Base-by-base conservation (phyloP, 345 rosid genomes). In the Eucalyptus globulus region DNA sequence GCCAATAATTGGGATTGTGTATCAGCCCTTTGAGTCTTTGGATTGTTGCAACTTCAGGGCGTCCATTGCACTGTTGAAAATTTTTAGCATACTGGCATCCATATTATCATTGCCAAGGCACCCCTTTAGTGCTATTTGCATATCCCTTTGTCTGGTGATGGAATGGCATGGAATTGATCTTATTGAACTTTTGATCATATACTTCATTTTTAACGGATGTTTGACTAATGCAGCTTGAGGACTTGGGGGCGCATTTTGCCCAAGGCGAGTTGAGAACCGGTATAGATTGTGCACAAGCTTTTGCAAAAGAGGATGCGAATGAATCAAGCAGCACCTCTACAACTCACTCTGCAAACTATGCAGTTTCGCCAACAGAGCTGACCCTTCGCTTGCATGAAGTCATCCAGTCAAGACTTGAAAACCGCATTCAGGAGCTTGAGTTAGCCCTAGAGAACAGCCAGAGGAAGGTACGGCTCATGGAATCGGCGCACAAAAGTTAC, bases 321-420 rank as follows among this genome's bases (percentile, higher is more conserved):
- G 96, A 94, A 90, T 92, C 93, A 58, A 95, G 96, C 91, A 94
- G 95, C 58, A 92, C 90, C 90, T 90, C 90, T 27, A 94, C 97
- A 24, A 90, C 92, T 86, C 92, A 49, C 88, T 91, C 93, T 51
- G 96, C 92, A 85, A 96, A 96, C 89, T 94, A 94, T 91, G 94
- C 92, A 40, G 97, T 96, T 90, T 96, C 98, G 22, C 97, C 99
- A n/a, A 92, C 93, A 65, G 97, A 95, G 89, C 90, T 97, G 89
- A 95, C 93, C 93, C 87, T 97, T 92, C 96, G 96, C 17, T 88
- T 97, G 91, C 95, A 93, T 72, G 92, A 94, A 91, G 95, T 97
- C 85, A 96, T 97, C 88, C 92, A 93, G 88, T 94, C 94, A 29
- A 94, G 96, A 86, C 94, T 95, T 44, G 95, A 95, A 93, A 94